Evolutionary conservation across 305 asterid genomes (phyloP), one percentile per base, ranked within the genome.

Genomic region (Vinca major): DNA sequence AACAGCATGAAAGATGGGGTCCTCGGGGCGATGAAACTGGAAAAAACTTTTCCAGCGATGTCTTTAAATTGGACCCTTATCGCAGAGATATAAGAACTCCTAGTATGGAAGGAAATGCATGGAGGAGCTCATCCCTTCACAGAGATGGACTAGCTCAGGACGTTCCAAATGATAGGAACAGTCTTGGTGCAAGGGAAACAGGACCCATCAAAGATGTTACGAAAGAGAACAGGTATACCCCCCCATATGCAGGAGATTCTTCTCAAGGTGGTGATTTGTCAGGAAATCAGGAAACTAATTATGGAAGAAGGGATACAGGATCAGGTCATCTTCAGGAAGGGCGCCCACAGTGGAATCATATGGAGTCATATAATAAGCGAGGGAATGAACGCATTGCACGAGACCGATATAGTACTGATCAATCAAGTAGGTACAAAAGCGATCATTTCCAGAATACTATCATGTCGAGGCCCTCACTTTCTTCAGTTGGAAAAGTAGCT

Each of bases 21-120:
- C 81, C 75, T 73, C 79, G 83, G 63, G 92, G 80, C 81, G 84
- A 78, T 84, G 90, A 85, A 72, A 77, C 91, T 77, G 94, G 87
- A 64, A 83, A 77, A 74, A 78, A 62, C 37, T 54, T 71, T 82
- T 80, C 94, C 78, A 78, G 79, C 75, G 90, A 86, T 80, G 86
- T 83, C 81, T 75, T 71, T 72, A 86, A 81, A 75, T 57, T 69
- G 69, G 96, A 86, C 71, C 75, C 80, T 4, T 80, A 78, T 70
- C 79, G 77, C 76, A 81, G 88, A 74, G 86, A 86, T 70, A 33
- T 63, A 57, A 73, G 91, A 74, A 78, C 72, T 65, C 73, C 83
- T 70, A 83, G 89, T 72, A 73, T 83, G 78, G 96, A 88, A 70
- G 81, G 77, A 47, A 84, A 71, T 75, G 76, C 69, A 75, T 86